Evolutionary conservation across 352 stramenopile species (phyloP).

Genomic region (Phytophthora hibernalis): DNA sequence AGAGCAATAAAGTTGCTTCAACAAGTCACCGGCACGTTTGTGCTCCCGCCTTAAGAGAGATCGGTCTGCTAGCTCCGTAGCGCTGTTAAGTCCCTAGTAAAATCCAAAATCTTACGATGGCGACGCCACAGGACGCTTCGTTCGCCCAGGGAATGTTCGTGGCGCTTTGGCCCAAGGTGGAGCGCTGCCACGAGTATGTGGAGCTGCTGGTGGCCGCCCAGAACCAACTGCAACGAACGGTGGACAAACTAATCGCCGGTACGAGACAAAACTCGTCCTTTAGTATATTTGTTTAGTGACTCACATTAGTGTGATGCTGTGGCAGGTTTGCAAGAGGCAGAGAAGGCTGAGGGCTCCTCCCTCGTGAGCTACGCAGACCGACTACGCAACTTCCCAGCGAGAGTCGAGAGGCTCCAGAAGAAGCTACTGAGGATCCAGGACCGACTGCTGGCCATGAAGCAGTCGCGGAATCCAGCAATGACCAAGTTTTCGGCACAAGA

Average conservation of each 20-base stretch:
- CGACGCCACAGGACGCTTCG: slow-evolving; percentile 28
- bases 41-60: slow-evolving; percentile 12
- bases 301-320: background rate
- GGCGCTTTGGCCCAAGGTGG: slow-evolving; percentile 84
- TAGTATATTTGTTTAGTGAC: background rate
- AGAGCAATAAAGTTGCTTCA: background rate
- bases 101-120: slow-evolving; percentile 22
- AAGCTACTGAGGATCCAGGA: slow-evolving; percentile 78
- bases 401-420: slow-evolving; percentile 70
- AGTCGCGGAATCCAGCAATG: slow-evolving; percentile 44
- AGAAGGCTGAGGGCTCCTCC: slow-evolving; percentile 60
- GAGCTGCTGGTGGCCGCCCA: slow-evolving; percentile 72
- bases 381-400: slow-evolving; percentile 68
- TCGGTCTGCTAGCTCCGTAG: slow-evolving; percentile 6
- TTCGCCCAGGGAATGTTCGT: slow-evolving; percentile 85
- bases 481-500: slow-evolving; percentile 36
- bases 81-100: slow-evolving; percentile 2
- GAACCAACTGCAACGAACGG: slow-evolving; percentile 72
- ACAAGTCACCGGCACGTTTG: slow-evolving; percentile 4
- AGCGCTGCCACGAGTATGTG: slow-evolving; percentile 83
- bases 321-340: slow-evolving; percentile 65
- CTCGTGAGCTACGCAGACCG: slow-evolving; percentile 77
- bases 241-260: slow-evolving; percentile 72
- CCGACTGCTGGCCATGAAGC: slow-evolving; percentile 69
- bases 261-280: background rate